Percentiles rank a stretch among this genome's conserved stretches.
phyloP scores from a whole-genome alignment of 164 flowering plant species.

The Sextonia rubra region DNA sequence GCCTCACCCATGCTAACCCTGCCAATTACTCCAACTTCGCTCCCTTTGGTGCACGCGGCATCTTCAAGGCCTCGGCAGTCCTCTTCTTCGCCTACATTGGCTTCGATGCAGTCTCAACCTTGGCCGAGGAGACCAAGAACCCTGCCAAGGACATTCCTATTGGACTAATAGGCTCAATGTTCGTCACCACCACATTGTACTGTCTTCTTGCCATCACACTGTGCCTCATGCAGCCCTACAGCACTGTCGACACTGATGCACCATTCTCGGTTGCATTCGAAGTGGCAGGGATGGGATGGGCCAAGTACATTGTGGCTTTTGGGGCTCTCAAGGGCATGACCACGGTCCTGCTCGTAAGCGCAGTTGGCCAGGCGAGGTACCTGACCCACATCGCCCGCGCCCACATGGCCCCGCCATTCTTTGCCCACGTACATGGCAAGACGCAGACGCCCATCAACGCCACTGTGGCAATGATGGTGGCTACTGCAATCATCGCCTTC shows the following conservation, averaged over 20 bases:
- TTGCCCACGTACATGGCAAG: slow-evolving; percentile 36
- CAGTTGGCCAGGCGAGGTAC: slow-evolving; percentile 73
- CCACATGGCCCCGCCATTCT: slow-evolving; percentile 72
- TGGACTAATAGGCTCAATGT: slow-evolving; percentile 51
- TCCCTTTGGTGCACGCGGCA: slow-evolving; percentile 43
- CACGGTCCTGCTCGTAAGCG: slow-evolving; percentile 46
- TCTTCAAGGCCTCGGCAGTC: slow-evolving; percentile 45
- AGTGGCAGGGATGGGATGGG: slow-evolving; percentile 53
- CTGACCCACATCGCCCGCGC: slow-evolving; percentile 77
- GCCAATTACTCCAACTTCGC: slow-evolving; percentile 32
- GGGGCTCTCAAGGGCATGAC: slow-evolving; percentile 78
- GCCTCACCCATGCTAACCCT: slow-evolving; percentile 40
- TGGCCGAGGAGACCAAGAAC: slow-evolving; percentile 61
- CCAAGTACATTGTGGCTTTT: slow-evolving; percentile 55
- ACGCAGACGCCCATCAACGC: slow-evolving; percentile 63
- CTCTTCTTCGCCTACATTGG: slow-evolving; percentile 60
- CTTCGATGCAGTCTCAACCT: slow-evolving; percentile 51
- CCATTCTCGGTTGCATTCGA: slow-evolving; percentile 59
- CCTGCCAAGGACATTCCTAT: slow-evolving; percentile 56
- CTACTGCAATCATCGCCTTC: slow-evolving; percentile 43
- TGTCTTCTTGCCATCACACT: slow-evolving; percentile 38
- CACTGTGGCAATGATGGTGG: slow-evolving; percentile 40
- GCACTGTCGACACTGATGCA: slow-evolving; percentile 33
- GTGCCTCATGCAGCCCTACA: slow-evolving; percentile 45
- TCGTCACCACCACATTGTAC: slow-evolving; percentile 24